Base-by-base conservation (phyloP, 495 filamentous ascomycete species). In the Pyrenopolyporus hunteri region DNA sequence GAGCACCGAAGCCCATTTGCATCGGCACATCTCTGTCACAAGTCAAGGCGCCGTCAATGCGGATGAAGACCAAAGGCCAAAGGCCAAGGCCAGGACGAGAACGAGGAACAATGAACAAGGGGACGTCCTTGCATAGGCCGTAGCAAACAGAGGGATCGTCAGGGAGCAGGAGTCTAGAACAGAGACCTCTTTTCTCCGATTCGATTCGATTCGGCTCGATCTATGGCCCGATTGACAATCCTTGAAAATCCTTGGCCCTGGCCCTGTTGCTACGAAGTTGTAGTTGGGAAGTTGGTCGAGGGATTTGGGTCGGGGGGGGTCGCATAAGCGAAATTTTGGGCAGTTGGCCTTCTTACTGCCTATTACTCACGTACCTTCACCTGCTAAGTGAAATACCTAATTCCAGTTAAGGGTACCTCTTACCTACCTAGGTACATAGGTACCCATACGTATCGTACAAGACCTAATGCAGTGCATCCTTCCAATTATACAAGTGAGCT, bases 311-410 rank as follows among this genome's bases (percentile, higher is more conserved):
- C 16, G 37, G 46, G 33, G 25, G 37, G 46, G 33, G 39, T 54
- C 50, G 61, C 50, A 59, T 64, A 59, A 64, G 54, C 60, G 60
- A 64, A 58, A 64, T 64, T 59, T 56, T 31, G 31, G 33, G 16
- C 16, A 39, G 22, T 23, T 47, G 37, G 19, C 5, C 33, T 35
- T n/a, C n/a, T 36, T 36, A 36, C 3, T 19, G 37, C 37, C 20
- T 22, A 42, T 42, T 42, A 17, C 17, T 0, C 8, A 20, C 19
- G 37, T 13, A 33, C 6, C 31, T 33, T 33, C n/a, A n/a, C n/a
- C n/a, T n/a, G n/a, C n/a, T n/a, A n/a, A n/a, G n/a, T n/a, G n/a
- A n/a, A n/a, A n/a, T n/a, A n/a, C n/a, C n/a, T n/a, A n/a, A n/a
- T n/a, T n/a, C n/a, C n/a, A n/a, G n/a, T n/a, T n/a, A n/a, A n/a